These are phyloP conservation scores for Apiotrichum laibachii DNA, from an alignment of 1,284 basidiomycete genomes.

Conservation along the genomic window DNA sequence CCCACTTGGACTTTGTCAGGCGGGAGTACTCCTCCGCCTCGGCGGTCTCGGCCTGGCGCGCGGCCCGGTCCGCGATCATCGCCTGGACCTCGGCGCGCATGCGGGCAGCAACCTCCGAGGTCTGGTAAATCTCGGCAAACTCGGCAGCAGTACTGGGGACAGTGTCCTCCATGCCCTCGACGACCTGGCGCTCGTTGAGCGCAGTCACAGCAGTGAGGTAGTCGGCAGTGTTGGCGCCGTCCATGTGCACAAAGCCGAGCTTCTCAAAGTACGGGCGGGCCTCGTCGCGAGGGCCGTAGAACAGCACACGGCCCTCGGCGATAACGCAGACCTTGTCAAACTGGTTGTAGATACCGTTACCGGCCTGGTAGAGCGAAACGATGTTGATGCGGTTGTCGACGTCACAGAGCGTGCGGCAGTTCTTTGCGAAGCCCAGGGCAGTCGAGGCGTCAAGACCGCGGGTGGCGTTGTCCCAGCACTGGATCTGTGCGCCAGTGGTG, in stretches of 20 bases:
- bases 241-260: conserved; percentile 64
- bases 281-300: conserved; percentile 68
- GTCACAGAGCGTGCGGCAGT: conserved; percentile 73
- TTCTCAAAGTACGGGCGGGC: conserved; percentile 75
- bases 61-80: conserved; percentile 25
- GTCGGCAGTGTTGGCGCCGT: conserved; percentile 56
- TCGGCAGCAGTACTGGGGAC: conserved; percentile 63
- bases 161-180: conserved; percentile 53
- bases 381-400: conserved; percentile 71
- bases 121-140: conserved; percentile 50
- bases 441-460: conserved; percentile 75
- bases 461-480: conserved; percentile 62
- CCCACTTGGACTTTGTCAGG: conserved; percentile 28
- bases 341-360: conserved; percentile 56
- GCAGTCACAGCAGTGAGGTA: conserved; percentile 63
- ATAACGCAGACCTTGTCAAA: conserved; percentile 64
- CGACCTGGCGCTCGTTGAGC: conserved; percentile 58
- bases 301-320: conserved; percentile 75
- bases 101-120: conserved; percentile 32
- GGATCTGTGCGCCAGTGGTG: conserved; percentile 60
- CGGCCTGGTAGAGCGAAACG: conserved; percentile 70
- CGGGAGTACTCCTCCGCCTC: conserved; percentile 23
- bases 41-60: conserved; percentile 26
- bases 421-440: conserved; percentile 72
- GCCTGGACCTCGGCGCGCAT: conserved; percentile 40